Evolutionary conservation across 805 yeast genomes (phyloP), one percentile per base, ranked within the genome.

Genomic region (Zygosaccharomyces kombuchaensis): DNA sequence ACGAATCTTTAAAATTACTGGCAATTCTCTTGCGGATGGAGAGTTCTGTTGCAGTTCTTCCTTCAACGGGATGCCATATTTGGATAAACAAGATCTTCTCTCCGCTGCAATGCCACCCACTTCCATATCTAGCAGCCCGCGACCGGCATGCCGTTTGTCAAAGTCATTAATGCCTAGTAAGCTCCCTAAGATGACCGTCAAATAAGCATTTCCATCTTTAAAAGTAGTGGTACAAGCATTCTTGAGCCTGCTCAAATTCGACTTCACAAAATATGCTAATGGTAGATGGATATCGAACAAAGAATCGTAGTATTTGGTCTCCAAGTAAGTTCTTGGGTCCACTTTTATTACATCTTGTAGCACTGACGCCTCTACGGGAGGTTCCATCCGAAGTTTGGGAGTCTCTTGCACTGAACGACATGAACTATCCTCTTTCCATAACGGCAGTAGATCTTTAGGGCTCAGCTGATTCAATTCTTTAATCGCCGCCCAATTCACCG

Each of bases 231-330:
- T 45, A 47, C 80, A 75, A 51, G 79, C 57, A 17, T 70, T 70
- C 38, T 62, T 67, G 40, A 78, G 60, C 42, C 82, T 60, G 9
- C 74, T 59, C 31, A 80, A 59, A 4, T 77, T 73, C 0, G 82
- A 76, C 51, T 80, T 80, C 5, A 68, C 62, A 63, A 75, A 66
- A 57, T 67, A 68, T 0, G 69, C 68, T 16, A 70, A 34, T 2
- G 73, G 71, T 0, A 66, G 56, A n/a, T 64, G 58, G 4, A 66
- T 37, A 10, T 62, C 57, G 46, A 65, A 72, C 6, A 72, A 51
- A 4, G 65, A 57, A 5, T 65, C 66, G 40, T 65, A 69, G 42
- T 72, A 72, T 44, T 64, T 67, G 3, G 57, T 45, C 19, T 53
- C 52, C n/a, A 65, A 42, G 43, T 62, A 66, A 2, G 21, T 43